phyloP scores from a whole-genome alignment of 139 green algal genomes.

The Yamagishiella unicocca region DNA sequence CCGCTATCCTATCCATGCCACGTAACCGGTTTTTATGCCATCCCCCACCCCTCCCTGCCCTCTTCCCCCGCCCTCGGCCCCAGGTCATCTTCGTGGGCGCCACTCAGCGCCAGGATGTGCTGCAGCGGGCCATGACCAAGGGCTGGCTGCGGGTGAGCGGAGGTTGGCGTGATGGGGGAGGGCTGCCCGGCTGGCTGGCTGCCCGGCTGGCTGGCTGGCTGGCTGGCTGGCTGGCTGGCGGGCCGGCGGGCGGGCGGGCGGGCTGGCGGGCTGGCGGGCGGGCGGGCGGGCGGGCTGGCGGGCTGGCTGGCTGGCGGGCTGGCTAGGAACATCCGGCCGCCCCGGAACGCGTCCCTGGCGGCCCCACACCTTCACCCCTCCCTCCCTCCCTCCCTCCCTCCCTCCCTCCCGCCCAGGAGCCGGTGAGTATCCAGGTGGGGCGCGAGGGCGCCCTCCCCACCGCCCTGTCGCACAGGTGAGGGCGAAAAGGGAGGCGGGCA shows the following conservation, averaged over 20 bases:
- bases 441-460: slow-evolving; percentile 4
- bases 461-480: slow-evolving; percentile 20
- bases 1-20: too few relatives aligned
- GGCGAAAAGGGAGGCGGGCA: too few relatives aligned
- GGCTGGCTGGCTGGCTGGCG: neutral
- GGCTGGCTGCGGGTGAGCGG: slow-evolving; percentile 66
- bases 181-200: too few relatives aligned
- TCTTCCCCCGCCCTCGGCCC: neutral
- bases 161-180: too few relatives aligned
- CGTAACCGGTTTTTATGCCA: too few relatives aligned
- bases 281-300: too few relatives aligned
- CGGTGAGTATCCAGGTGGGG: slow-evolving; percentile 62
- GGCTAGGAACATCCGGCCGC: too few relatives aligned
- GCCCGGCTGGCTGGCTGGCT: too few relatives aligned
- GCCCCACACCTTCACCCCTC: neutral
- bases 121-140: slow-evolving; percentile 49
- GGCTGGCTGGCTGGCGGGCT: too few relatives aligned
- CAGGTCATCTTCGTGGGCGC: slow-evolving; percentile 82
- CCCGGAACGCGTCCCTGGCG: neutral
- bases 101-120: slow-evolving; percentile 66
- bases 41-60: too few relatives aligned
- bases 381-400: neutral
- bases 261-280: too few relatives aligned
- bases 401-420: slow-evolving; percentile 47
- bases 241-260: neutral